Conservation (phyloP, 2,329 filamentous ascomycete genomes). For the Chaetomiaceae sp. region DNA sequence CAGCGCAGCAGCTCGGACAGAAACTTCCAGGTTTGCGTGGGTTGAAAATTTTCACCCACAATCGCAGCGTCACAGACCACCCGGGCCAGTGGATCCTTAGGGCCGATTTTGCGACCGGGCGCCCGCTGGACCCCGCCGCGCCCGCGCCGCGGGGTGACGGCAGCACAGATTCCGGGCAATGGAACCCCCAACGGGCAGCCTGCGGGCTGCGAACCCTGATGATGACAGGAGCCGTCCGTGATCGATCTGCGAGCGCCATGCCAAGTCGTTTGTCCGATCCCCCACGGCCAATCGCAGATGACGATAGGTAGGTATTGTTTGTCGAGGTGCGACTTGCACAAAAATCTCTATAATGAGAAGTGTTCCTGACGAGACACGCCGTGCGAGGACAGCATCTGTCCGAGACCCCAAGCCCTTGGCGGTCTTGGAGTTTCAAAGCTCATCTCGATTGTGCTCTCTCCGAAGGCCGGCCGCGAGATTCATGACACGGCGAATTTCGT, state of each 20-base stretch:
- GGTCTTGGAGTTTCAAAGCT: constrained; percentile 8
- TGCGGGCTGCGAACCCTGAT: not conserved
- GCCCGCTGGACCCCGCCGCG: not conserved
- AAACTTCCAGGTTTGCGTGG: constrained; percentile 15
- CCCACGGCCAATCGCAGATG: not conserved
- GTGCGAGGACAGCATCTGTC: not conserved
- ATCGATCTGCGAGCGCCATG: not conserved
- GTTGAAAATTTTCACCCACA: constrained; percentile 18
- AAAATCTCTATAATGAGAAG: not conserved
- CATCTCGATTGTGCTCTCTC: constrained; percentile 11
- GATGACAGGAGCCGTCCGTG: not conserved
- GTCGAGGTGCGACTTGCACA: not conserved
- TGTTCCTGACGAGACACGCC: not conserved
- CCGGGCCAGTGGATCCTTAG: not conserved
- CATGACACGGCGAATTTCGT: constrained; percentile 22
- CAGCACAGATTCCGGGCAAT: not conserved
- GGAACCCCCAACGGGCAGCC: too few species aligned
- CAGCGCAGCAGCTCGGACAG: not conserved
- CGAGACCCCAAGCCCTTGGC: constrained; percentile 20
- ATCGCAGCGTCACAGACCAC: not conserved
- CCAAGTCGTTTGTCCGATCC: constrained; percentile 3
- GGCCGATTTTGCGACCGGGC: constrained; percentile 13
- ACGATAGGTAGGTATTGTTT: too few species aligned
- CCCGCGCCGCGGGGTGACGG: not conserved
- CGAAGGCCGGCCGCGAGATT: constrained; percentile 2